phyloP scores from a whole-genome alignment of 169 alveolate species.

The Eimeria nieschulzi region DNA sequence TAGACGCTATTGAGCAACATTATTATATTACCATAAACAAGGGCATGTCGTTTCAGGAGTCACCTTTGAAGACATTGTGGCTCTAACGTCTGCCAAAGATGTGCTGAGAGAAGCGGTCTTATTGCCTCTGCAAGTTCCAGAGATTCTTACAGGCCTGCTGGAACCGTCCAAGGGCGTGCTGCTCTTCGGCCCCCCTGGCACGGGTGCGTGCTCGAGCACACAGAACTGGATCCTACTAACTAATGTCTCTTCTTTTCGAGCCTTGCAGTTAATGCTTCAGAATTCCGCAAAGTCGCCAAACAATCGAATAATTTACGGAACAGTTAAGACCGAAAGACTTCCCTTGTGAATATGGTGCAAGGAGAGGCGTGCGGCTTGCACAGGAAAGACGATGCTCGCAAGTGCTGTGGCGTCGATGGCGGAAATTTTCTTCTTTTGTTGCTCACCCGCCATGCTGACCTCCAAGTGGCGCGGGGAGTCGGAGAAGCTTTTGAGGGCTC shows the following conservation, averaged over 20 bases:
- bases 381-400: slow-evolving; percentile 93
- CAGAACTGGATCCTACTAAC: neutral
- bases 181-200: slow-evolving; percentile 97
- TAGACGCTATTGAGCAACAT: too few relatives aligned
- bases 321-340: too few relatives aligned
- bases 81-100: slow-evolving; percentile 90
- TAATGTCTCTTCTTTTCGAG: too few relatives aligned
- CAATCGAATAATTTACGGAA: too few relatives aligned
- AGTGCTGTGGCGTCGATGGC: slow-evolving; percentile 95
- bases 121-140: slow-evolving; percentile 92
- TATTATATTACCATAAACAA: too few relatives aligned
- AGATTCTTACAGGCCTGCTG: slow-evolving; percentile 91
- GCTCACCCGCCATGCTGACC: slow-evolving; percentile 92
- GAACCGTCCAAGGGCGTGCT: slow-evolving; percentile 94
- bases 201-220: slow-evolving; percentile 77
- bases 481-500: slow-evolving; percentile 90
- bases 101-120: slow-evolving; percentile 92
- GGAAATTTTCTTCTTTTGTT: slow-evolving; percentile 91
- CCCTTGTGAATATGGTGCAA: too few relatives aligned
- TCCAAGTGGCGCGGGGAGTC: slow-evolving; percentile 95
- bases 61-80: slow-evolving; percentile 90
- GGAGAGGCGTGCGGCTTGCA: neutral
- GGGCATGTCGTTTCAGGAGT: slow-evolving; percentile 74
- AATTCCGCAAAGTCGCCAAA: too few relatives aligned
- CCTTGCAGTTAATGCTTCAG: too few relatives aligned